phyloP scores from a whole-genome alignment of 139 green algal genomes.

The Chlamydomonas incerta region DNA sequence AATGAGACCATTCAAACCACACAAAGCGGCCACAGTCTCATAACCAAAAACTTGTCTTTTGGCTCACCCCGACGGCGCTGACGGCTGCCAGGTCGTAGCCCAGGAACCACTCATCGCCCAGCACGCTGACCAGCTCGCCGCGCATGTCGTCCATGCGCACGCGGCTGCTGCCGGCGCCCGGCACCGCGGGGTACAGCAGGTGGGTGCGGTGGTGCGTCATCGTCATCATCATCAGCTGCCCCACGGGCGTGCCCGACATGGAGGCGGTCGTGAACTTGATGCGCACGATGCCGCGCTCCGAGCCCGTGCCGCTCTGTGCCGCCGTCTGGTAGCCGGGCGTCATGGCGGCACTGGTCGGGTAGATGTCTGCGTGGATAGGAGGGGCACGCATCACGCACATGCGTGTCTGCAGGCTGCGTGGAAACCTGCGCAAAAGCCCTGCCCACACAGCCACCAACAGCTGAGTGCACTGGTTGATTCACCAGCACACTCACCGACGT shows the following conservation, averaged over 20 bases:
- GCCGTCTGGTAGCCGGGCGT: slow-evolving; percentile 9
- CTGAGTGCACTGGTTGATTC: no score
- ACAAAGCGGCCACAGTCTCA: no score
- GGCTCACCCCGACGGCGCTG: neutral
- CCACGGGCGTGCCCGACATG: slow-evolving; percentile 14
- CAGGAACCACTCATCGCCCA: neutral
- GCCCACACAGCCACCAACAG: no score
- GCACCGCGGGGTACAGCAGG: neutral
- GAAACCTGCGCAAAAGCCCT: no score
- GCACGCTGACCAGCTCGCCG: slow-evolving; percentile 2
- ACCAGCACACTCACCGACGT: slow-evolving; percentile 21
- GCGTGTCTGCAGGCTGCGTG: no score
- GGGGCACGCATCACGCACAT: no score
- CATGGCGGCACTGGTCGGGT: slow-evolving; percentile 11
- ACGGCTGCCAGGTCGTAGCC: neutral
- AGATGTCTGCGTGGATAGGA: slow-evolving; percentile 42
- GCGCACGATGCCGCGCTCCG: slow-evolving; percentile 9
- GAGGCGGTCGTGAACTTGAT: slow-evolving; percentile 14
- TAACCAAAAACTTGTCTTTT: no score
- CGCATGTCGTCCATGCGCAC: neutral
- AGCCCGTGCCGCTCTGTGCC: neutral
- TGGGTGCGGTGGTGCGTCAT: slow-evolving; percentile 43
- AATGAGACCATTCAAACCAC: no score
- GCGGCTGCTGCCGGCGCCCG: neutral
- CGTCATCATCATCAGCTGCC: slow-evolving; percentile 46